Evolutionary conservation across 2,329 filamentous ascomycete species (phyloP), one percentile per base, ranked within the genome.

Genomic region (Parastagonospora nodorum): DNA sequence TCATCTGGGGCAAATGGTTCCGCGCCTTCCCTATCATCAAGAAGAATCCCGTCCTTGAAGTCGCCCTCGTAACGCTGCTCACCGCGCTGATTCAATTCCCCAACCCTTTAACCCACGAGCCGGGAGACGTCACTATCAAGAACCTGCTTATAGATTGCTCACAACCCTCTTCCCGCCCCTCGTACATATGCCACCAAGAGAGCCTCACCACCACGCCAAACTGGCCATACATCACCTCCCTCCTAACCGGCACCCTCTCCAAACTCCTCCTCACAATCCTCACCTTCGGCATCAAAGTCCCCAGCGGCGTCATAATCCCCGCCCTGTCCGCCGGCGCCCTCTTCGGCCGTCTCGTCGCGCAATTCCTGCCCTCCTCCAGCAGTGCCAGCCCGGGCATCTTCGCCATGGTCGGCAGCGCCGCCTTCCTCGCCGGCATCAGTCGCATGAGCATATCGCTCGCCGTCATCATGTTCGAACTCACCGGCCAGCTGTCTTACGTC

Each of bases 381-480:
- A n/a, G n/a, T n/a, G n/a, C n/a, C n/a, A n/a, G n/a, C 1, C 82
- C 83, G 0, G 68, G 83, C 2, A 83, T 85, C 45, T 84, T 84
- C 64, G 83, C 83, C 47, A 83, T 85, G 80, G 82, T 85, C 8
- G 83, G 82, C 1, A 78, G 82, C 0, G 81, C 80, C 2, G 82
- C 82, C 0, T 85, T 85, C 61, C 76, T 85, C 0, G 82, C 82
- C 1, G 83, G 83, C 5, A 81, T 85, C 1, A 80, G 78, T 9
- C 74, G 83, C 32, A 84, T 84, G 82, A 84, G 82, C 0, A 79
- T 84, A 8, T 81, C 78, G 2, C 74, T 85, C 6, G 78, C 79
- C 8, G 83, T 85, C 33, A 83, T 85, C 67, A 84, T 85, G 82
- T 84, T 85, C 65, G 82, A 73, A 63, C 74, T 85, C 7, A 85